These are phyloP conservation scores for Climacium dendroides DNA, from an alignment of 225 moss, liverwort and hornwort genomes.

Conservation along the genomic window DNA sequence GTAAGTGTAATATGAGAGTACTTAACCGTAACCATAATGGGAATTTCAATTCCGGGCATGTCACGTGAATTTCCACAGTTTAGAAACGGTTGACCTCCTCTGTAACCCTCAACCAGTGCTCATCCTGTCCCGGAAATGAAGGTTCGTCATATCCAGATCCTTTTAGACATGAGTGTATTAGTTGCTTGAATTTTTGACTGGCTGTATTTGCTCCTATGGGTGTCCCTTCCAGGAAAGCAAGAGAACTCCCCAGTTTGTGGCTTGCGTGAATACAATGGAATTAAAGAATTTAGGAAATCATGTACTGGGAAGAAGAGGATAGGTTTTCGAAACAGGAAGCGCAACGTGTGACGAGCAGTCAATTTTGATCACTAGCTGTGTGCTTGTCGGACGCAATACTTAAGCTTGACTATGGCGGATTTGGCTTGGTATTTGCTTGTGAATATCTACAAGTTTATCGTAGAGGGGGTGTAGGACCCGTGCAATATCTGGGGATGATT, in stretches of 20 bases:
- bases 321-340: not conserved
- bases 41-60: not conserved
- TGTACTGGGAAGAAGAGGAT: not conserved
- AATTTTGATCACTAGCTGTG: not conserved
- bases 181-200: not conserved
- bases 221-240: not conserved
- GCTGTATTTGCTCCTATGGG: not conserved
- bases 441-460: not conserved
- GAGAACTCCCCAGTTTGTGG: not conserved
- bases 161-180: not conserved
- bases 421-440: not conserved
- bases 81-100: conserved; percentile 3
- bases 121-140: not conserved
- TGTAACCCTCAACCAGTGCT: not conserved
- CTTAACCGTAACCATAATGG: not conserved
- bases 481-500: not conserved
- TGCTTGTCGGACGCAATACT: not conserved
- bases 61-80: not conserved
- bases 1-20: not conserved
- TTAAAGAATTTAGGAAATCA: not conserved
- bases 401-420: not conserved
- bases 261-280: not conserved
- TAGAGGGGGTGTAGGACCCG: not conserved
- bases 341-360: not conserved
- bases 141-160: not conserved